Conservation (phyloP, 805 yeast species). For the Saccharomycopsis guyanensis region DNA sequence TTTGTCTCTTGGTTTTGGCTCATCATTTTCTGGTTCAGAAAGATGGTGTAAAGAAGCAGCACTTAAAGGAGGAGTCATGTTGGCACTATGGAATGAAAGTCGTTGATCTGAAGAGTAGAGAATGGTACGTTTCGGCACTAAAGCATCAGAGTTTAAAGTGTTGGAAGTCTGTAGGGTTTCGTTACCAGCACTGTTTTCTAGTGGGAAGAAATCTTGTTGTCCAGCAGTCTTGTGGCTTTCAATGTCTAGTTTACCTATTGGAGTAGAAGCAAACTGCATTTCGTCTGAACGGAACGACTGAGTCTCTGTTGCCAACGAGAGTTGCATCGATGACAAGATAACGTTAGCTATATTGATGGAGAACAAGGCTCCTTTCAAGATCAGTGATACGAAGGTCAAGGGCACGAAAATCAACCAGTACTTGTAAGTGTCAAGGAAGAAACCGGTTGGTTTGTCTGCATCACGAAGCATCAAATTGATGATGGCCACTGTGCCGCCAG, state of each 20-base stretch:
- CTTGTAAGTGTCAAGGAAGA: background rate
- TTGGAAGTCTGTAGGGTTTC: too few relatives aligned
- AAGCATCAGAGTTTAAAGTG: too few relatives aligned
- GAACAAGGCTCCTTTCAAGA: background rate
- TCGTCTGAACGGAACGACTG: background rate
- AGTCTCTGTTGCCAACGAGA: background rate
- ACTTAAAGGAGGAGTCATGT: slow-evolving; percentile 9
- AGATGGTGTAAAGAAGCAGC: background rate
- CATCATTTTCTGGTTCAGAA: background rate
- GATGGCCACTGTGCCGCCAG: background rate
- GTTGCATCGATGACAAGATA: background rate
- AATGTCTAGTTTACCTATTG: too few relatives aligned
- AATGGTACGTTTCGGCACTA: background rate
- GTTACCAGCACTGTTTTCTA: too few relatives aligned
- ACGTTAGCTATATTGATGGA: background rate
- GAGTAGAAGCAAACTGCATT: background rate
- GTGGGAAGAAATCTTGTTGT: too few relatives aligned
- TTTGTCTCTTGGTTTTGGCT: background rate
- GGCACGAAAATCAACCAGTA: background rate
- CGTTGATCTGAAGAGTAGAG: background rate
- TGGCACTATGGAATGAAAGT: background rate
- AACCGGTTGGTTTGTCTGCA: background rate
- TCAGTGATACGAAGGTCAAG: background rate
- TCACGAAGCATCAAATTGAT: background rate
- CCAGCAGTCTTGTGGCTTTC: too few relatives aligned